Base-by-base conservation (phyloP, 768 basidiomycete genomes). In the Cystobasidium onofrii region DNA sequence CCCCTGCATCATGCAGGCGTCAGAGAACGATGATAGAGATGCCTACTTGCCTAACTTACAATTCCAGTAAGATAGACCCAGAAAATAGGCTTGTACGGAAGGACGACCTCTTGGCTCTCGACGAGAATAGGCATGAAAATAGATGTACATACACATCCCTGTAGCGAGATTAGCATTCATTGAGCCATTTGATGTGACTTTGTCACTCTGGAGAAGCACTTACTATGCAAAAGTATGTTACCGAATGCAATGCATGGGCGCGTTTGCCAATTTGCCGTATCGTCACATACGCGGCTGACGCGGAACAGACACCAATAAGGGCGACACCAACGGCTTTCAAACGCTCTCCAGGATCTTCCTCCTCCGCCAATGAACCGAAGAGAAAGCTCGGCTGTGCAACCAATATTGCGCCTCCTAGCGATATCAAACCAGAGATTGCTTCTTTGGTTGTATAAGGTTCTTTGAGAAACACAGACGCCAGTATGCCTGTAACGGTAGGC, bases 361-460 rank as follows among this genome's bases (percentile, higher is more conserved):
- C 63, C 23, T 60, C 23, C 23, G 33, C 69, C 9, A 60, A 18
- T 12, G 43, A 36, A 52, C 88, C 88, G 76, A 96, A 94, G 7
- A 96, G 76, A 64, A 87, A 86, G 0, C 84, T 82, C 0, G 92
- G 92, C 41, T 90, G 84, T 13, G 91, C 90, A 63, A 96, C 91
- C 9, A 92, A 83, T 17, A 93, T 80, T 10, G 92, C 90, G 0
- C 92, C 92, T 10, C 85, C 52, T 36, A 94, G 83, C 80, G 90
- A 88, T 60, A 85, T 84, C 9, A 88, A 86, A 86, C 77, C 76
- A 0, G 77, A 73, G 25, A 73, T 44, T 6, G 74, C 76, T 46
- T 80, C 77, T 25, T 69, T 62, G 20, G 61, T 73, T 0, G 78
- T 77, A 64, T 77, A 80, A 3, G 80, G 65, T 41, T 78, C 78